Evolutionary conservation across 768 basidiomycete genomes (phyloP), one percentile per base, ranked within the genome.

Genomic region (Paxillus involutus): DNA sequence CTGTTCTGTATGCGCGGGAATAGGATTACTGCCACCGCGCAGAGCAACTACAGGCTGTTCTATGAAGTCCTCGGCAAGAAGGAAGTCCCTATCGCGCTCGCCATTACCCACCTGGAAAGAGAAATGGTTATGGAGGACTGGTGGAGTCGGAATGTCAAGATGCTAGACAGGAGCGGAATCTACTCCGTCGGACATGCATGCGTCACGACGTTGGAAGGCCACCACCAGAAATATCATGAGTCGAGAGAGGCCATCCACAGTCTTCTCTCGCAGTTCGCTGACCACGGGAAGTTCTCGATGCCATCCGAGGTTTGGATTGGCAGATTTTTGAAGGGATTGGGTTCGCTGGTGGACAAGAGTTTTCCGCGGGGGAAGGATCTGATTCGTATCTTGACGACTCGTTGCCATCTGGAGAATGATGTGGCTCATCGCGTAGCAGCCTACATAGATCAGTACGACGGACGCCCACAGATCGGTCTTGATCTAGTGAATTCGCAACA

Each of bases 1-100:
- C 54, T 75, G 6, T 73, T 64, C 56, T 64, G 65, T 47, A 67
- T 74, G 45, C 66, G 68, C 12, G 70, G 61, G 1, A 66, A 70
- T 4, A 57, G 71, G 50, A 60, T 73, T 50, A 66, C 58, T 29
- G 63, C 64, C 6, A 55, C 62, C 0, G 53, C 60, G 17, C 55
- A 63, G 42, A 62, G 66, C 35, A 73, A 73, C 49, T 75, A 69
- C 61, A 49, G 53, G 11, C 53, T 72, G 2, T 71, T 72, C 52
- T 32, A 50, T 30, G 54, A 58, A 42, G 41, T 40, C 13, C 42
- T 64, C 13, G 58, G 59, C 36, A 44, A 59, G 32, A 46, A 57
- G 26, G 39, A 62, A 21, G 73, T 74, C 9, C 73, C 73, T 4
- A 62, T 68, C 30, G 57, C 71, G 1, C 46, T 75, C 4, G 68